These are phyloP conservation scores for Cyberlindnera veronae DNA, from an alignment of 805 yeast species.

Conservation along the genomic window DNA sequence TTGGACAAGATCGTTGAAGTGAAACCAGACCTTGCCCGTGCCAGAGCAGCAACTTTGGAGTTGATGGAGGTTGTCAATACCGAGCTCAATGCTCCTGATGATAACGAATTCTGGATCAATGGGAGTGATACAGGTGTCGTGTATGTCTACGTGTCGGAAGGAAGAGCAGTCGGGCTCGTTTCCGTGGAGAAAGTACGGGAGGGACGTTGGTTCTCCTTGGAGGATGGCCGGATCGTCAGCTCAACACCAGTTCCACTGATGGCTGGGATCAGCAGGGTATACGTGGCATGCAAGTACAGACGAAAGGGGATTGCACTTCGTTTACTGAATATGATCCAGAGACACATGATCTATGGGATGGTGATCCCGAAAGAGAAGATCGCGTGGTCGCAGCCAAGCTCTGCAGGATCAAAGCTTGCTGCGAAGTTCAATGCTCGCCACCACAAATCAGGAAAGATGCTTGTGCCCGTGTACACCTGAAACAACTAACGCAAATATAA, in stretches of 20 bases:
- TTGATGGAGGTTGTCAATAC: constrained; percentile 52
- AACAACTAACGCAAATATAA: not conserved
- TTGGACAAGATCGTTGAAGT: constrained; percentile 36
- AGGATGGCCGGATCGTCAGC: constrained; percentile 48
- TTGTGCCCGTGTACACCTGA: constrained; percentile 45
- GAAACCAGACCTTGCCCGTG: constrained; percentile 30
- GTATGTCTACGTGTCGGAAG: constrained; percentile 45
- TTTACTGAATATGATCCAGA: constrained; percentile 42
- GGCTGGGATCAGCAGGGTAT: constrained; percentile 49
- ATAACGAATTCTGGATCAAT: constrained; percentile 37
- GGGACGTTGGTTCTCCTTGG: constrained; percentile 59
- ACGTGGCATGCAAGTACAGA: constrained; percentile 44
- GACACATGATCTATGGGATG: constrained; percentile 48
- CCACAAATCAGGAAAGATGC: constrained; percentile 49
- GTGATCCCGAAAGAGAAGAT: constrained; percentile 39
- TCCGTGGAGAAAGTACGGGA: constrained; percentile 45
- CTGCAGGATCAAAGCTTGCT: constrained; percentile 60
- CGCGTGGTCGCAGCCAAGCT: constrained; percentile 74
- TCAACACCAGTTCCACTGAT: constrained; percentile 36
- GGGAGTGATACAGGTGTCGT: constrained; percentile 38
- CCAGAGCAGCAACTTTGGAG: constrained; percentile 34
- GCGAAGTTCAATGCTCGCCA: constrained; percentile 48
- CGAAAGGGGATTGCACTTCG: constrained; percentile 46
- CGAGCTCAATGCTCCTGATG: constrained; percentile 59
- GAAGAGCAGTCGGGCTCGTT: constrained; percentile 52